These are phyloP conservation scores for Xylariaceae sp. DNA, from an alignment of 2,329 filamentous ascomycete species.

Conservation along the genomic window DNA sequence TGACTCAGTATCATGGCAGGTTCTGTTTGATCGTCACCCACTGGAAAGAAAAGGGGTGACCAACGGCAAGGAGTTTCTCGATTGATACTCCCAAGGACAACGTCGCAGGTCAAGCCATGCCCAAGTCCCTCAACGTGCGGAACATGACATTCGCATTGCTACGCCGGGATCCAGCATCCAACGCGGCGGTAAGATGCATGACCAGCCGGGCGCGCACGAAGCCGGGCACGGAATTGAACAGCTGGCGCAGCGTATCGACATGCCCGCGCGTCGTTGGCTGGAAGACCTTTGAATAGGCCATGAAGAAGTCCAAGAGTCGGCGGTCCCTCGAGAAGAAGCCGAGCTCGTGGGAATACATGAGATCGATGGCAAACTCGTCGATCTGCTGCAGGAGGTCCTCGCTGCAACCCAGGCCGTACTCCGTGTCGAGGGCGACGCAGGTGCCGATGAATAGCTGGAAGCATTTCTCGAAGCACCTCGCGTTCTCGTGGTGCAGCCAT, in stretches of 20 bases:
- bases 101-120: neutral
- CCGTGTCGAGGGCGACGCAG: slow-evolving; percentile 16
- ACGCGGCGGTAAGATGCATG: neutral
- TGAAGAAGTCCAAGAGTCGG: slow-evolving; percentile 9
- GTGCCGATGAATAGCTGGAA: slow-evolving; percentile 12
- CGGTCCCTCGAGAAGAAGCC: slow-evolving; percentile 5
- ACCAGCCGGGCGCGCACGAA: neutral
- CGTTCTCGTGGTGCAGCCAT: slow-evolving; percentile 6
- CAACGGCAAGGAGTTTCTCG: too few relatives aligned
- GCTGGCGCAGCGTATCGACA: slow-evolving; percentile 10
- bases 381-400: slow-evolving; percentile 18
- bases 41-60: too few relatives aligned
- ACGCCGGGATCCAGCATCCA: neutral
- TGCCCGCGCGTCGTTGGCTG: slow-evolving; percentile 12
- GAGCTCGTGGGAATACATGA: slow-evolving; percentile 13
- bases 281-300: slow-evolving; percentile 17
- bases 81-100: too few relatives aligned
- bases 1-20: too few relatives aligned
- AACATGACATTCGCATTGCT: slow-evolving; percentile 13
- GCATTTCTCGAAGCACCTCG: neutral
- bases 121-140: slow-evolving; percentile 14
- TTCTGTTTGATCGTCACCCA: too few relatives aligned
- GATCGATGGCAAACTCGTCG: slow-evolving; percentile 16
- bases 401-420: slow-evolving; percentile 18
- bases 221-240: slow-evolving; percentile 8